Percentiles rank a stretch among this genome's conserved stretches.
Conservation (phyloP, 306 rosid genomes). For the Casuarina cunninghamiana region DNA sequence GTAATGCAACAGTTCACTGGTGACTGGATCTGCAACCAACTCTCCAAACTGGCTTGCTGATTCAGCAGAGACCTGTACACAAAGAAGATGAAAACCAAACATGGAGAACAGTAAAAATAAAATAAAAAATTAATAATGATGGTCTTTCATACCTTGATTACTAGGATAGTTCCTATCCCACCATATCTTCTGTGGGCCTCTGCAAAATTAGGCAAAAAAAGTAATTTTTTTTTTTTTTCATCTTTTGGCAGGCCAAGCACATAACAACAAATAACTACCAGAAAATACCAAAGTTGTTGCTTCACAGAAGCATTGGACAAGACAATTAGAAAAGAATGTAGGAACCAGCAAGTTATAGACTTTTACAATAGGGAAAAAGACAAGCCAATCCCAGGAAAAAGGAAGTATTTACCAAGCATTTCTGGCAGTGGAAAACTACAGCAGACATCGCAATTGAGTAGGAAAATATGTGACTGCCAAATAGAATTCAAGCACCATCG, state of each 20-base stretch:
- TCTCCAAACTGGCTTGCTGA: slow-evolving; percentile 86
- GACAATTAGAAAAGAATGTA: slow-evolving; percentile 3
- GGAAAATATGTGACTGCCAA: slow-evolving; percentile 77
- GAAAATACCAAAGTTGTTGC: slow-evolving; percentile 7
- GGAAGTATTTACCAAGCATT: slow-evolving; percentile 72
- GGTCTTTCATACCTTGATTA: slow-evolving; percentile 61
- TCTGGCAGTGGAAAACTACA: slow-evolving; percentile 87
- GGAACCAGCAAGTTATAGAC: slow-evolving; percentile 7
- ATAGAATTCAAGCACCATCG: slow-evolving; percentile 32
- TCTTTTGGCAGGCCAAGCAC: slow-evolving; percentile 4
- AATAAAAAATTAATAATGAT: background rate
- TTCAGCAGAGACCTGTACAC: slow-evolving; percentile 81
- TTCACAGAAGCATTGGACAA: slow-evolving; percentile 17
- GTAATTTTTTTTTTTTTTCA: slow-evolving; percentile 17
- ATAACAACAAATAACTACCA: slow-evolving; percentile 17
- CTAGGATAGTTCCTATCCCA: slow-evolving; percentile 93
- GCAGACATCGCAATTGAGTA: slow-evolving; percentile 96
- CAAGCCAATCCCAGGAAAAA: slow-evolving; percentile 16
- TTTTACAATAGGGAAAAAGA: slow-evolving; percentile 9
- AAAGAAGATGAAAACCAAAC: slow-evolving; percentile 16
- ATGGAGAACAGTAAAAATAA: background rate
- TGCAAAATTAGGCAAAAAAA: slow-evolving; percentile 35
- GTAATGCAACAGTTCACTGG: slow-evolving; percentile 91
- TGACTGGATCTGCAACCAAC: slow-evolving; percentile 81
- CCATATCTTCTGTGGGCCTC: slow-evolving; percentile 84